These are phyloP conservation scores for Ceratobasidium sp. DNA, from an alignment of 1,284 basidiomycete genomes.

Conservation along the genomic window DNA sequence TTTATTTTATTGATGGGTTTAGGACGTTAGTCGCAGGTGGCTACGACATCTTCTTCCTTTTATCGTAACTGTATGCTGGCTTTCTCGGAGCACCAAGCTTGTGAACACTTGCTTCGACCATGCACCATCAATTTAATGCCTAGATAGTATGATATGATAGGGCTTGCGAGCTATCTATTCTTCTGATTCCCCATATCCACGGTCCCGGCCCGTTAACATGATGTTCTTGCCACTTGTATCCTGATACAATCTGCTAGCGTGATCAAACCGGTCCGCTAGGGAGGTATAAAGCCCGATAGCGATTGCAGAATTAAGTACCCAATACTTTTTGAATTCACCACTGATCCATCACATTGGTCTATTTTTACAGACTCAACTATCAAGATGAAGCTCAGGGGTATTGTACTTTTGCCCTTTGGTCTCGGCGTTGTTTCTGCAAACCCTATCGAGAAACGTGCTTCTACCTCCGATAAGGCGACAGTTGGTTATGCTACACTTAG, in stretches of 20 bases:
- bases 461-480: constrained; percentile 24
- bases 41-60: too few relatives aligned
- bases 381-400: background rate
- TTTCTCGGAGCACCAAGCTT: background rate
- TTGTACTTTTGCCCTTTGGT: background rate
- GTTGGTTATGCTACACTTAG: constrained; percentile 31
- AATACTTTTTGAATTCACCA: too few relatives aligned
- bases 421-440: background rate
- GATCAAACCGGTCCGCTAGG: background rate
- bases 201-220: background rate
- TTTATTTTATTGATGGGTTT: too few relatives aligned
- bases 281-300: background rate
- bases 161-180: background rate
- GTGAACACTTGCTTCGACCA: too few relatives aligned
- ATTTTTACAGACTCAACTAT: background rate
- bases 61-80: too few relatives aligned
- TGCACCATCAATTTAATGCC: background rate
- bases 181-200: background rate
- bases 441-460: constrained; percentile 23
- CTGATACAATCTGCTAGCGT: background rate
- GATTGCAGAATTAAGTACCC: too few relatives aligned
- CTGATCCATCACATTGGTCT: too few relatives aligned
- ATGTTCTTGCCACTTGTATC: background rate
- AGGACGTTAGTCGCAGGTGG: too few relatives aligned
- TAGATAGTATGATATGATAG: background rate